Evolutionary conservation across 345 rosid species (phyloP).

Genomic region (Mangifera indica): DNA sequence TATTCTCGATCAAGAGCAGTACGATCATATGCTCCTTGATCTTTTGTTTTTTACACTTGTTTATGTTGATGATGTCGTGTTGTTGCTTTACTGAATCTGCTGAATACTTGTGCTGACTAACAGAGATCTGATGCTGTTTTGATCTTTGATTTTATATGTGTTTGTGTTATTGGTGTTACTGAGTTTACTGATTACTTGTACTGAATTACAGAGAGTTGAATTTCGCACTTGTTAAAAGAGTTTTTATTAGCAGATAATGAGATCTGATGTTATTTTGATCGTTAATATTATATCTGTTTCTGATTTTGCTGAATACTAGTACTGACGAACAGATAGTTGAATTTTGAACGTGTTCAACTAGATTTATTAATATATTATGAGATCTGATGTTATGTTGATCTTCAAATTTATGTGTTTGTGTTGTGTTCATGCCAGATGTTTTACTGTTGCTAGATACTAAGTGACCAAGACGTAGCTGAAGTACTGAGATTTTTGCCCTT

Average conservation of each 20-base stretch:
- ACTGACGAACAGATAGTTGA: too few relatives aligned
- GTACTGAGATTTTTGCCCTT: slow-evolving; percentile 23
- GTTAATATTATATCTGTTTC: neutral
- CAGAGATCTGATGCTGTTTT: neutral
- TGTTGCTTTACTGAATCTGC: neutral
- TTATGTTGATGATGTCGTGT: neutral
- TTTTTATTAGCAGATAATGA: too few relatives aligned
- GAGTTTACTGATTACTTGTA: too few relatives aligned
- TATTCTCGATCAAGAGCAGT: slow-evolving; percentile 82
- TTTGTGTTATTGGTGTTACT: too few relatives aligned
- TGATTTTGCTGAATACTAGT: neutral
- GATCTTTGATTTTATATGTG: neutral
- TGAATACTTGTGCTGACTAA: neutral
- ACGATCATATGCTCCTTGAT: neutral
- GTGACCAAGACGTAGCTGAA: too few relatives aligned
- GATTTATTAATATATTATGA: too few relatives aligned
- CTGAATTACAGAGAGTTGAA: too few relatives aligned
- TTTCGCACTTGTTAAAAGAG: too few relatives aligned
- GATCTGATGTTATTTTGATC: neutral
- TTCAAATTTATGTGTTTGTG: too few relatives aligned
- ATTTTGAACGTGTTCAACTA: slow-evolving; percentile 9
- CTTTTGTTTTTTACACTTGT: neutral
- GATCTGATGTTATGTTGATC: neutral
- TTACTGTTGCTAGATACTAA: too few relatives aligned
- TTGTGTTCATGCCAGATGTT: neutral